These are phyloP conservation scores for Aspergillus calidoustus DNA, from an alignment of 2,329 filamentous ascomycete genomes.

Conservation along the genomic window DNA sequence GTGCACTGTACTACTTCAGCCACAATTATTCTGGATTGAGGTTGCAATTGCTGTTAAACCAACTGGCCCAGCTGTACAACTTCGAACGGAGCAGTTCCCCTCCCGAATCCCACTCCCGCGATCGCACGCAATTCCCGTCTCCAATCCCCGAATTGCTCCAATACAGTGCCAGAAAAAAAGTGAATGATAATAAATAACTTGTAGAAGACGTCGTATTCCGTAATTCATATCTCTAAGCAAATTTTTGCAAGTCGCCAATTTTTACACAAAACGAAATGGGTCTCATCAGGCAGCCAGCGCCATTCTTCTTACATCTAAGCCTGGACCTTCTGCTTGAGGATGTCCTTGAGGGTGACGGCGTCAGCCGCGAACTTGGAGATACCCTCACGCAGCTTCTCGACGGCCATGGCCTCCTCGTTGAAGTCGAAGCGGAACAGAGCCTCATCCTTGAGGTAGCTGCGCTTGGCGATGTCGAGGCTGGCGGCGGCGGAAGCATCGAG, in stretches of 20 bases:
- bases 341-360: conserved; percentile 88
- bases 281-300: conserved; percentile 16
- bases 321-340: conserved; percentile 84
- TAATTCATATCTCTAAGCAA: conserved; percentile 31
- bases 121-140: conserved; percentile 6
- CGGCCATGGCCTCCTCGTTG: conserved; percentile 99
- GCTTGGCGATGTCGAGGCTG: conserved; percentile 79
- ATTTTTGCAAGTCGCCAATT: conserved; percentile 31
- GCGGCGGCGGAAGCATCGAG: conserved; percentile 72
- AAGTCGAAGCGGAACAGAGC: conserved; percentile 94
- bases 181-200: neutral
- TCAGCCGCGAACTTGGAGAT: conserved; percentile 99
- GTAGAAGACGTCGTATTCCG: conserved; percentile 19
- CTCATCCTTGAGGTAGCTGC: conserved; percentile 89
- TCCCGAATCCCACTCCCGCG: neutral
- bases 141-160: conserved; percentile 1
- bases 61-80: neutral
- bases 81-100: too few species aligned
- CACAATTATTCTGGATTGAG: neutral
- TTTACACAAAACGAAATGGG: conserved; percentile 26
- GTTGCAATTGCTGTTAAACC: neutral
- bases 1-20: neutral
- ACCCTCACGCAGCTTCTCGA: conserved; percentile 98
- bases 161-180: neutral
- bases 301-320: conserved; percentile 35